Base-by-base conservation (phyloP, 768 basidiomycete species). In the Dioszegia crocea region DNA sequence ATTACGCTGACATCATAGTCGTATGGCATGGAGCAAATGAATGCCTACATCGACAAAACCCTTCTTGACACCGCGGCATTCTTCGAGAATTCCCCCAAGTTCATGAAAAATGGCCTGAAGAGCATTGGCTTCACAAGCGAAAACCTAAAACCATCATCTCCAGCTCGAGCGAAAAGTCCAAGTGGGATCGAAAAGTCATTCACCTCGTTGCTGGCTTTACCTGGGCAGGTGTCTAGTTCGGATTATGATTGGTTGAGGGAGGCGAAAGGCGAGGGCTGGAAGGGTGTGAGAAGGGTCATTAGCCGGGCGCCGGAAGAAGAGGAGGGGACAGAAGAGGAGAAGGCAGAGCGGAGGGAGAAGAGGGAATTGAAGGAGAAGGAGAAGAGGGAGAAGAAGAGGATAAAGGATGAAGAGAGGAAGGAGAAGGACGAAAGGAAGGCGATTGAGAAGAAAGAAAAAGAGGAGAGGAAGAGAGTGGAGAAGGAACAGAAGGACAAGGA, bases 11-110 rank as follows among this genome's bases (percentile, higher is more conserved):
- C 27, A n/a, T 6, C 21, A 1, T n/a, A 53, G 51, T 53, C 51
- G 19, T 40, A 53, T 23, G 51, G 51, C 12, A 40, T 53, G 23
- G 51, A 53, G 23, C 51, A 53, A 26, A 19, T 53, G 38, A 38
- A 53, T 23, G 51, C 51, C 6, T 53, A 53, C 26, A 40, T 53
- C 23, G 51, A 53, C 26, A 53, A 53, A 53, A 36, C 51, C 51
- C 38, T 53, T 4, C 38, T 53, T 11, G 51, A 53, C 23, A 53
- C 51, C 38, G 51, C 38, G 14, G 51, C 51, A 27, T 53, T 53
- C 33, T 53, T 53, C 39, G 51, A 53, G 26, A 39, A 27, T 12
- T 53, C 51, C 24, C 51, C 51, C 51, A 53, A 53, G 21, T 53
- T 53, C 51, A n/a, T 53, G 4, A 21, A 27, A 3, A 38, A 39